A percentile compares a stretch with the other conserved stretches of the same genome.
These are phyloP conservation scores for Rhinocladiella similis DNA, from an alignment of 2,329 filamentous ascomycete species.

Conservation along the genomic window DNA sequence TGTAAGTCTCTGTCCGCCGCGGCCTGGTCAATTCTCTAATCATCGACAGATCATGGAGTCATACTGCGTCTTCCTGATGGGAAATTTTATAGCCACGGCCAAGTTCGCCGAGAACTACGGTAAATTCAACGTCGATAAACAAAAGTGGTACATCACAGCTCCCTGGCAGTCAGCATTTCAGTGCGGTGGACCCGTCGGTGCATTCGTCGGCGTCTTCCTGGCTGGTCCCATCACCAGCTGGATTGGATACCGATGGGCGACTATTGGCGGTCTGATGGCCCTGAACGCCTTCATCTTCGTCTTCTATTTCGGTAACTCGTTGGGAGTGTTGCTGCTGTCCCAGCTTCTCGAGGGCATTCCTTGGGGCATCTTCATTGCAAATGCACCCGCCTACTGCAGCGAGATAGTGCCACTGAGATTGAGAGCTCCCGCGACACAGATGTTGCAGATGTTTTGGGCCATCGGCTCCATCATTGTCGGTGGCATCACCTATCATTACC, in stretches of 20 bases:
- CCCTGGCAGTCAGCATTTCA: conserved; percentile 62
- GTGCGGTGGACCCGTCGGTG: conserved; percentile 57
- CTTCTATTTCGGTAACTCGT: conserved; percentile 51
- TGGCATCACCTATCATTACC: conserved; percentile 57
- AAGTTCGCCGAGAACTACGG: conserved; percentile 52
- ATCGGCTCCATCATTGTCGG: conserved; percentile 63
- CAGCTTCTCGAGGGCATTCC: conserved; percentile 64
- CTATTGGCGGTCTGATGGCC: conserved; percentile 55
- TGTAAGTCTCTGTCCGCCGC: conserved; percentile 41
- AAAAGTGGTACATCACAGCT: conserved; percentile 46
- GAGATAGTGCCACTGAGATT: conserved; percentile 63
- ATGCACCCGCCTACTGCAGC: conserved; percentile 62
- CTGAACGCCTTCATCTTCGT: conserved; percentile 62
- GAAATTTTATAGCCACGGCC: conserved; percentile 57
- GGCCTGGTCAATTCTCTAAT: conserved; percentile 20
- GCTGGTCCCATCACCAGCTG: conserved; percentile 61
- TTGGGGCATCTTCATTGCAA: conserved; percentile 68
- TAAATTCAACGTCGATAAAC: conserved; percentile 33
- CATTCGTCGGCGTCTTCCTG: conserved; percentile 60
- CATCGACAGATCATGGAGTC: conserved; percentile 62
- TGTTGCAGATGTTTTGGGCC: conserved; percentile 67
- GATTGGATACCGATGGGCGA: conserved; percentile 64
- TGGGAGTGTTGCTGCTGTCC: conserved; percentile 49
- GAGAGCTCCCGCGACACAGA: conserved; percentile 60
- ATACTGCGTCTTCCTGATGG: conserved; percentile 63